Evolutionary conservation across 768 basidiomycete species (phyloP).

Genomic region (Leccinum subgranulosum): DNA sequence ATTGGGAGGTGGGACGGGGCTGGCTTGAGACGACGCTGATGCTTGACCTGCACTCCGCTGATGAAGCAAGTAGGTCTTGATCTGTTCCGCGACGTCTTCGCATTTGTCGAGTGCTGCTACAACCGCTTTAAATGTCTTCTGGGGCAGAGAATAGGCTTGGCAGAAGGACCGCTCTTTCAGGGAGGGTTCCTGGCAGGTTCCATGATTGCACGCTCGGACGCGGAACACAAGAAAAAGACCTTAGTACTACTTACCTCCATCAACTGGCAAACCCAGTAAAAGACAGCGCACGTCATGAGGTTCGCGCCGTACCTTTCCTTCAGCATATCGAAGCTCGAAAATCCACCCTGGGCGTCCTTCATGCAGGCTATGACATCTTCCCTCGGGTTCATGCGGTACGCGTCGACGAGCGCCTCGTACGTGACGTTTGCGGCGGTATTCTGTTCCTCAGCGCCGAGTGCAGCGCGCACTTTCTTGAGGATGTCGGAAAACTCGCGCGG

Average conservation of each 20-base stretch:
- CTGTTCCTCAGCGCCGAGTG: slow-evolving; percentile 6
- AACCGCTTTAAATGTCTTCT: slow-evolving; percentile 19
- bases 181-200: slow-evolving; percentile 17
- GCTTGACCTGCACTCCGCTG: background rate
- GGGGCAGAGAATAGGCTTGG: slow-evolving; percentile 13
- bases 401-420: slow-evolving; percentile 32
- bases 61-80: slow-evolving; percentile 13
- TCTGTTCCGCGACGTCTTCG: slow-evolving; percentile 22
- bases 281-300: slow-evolving; percentile 38
- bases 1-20: background rate
- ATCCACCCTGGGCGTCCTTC: slow-evolving; percentile 31
- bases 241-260: slow-evolving; percentile 31
- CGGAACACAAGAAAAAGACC: background rate
- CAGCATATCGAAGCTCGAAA: slow-evolving; percentile 14
- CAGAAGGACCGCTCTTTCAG: slow-evolving; percentile 21
- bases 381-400: slow-evolving; percentile 18
- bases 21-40: background rate
- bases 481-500: slow-evolving; percentile 20
- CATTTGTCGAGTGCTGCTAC: slow-evolving; percentile 24
- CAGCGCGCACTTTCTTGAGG: slow-evolving; percentile 21
- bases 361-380: slow-evolving; percentile 30
- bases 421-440: slow-evolving; percentile 8
- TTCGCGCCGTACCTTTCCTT: slow-evolving; percentile 16
- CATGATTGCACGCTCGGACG: background rate
- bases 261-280: slow-evolving; percentile 44